Conservation (phyloP, 108 stramenopile genomes). For the Cyclotella sp. region DNA sequence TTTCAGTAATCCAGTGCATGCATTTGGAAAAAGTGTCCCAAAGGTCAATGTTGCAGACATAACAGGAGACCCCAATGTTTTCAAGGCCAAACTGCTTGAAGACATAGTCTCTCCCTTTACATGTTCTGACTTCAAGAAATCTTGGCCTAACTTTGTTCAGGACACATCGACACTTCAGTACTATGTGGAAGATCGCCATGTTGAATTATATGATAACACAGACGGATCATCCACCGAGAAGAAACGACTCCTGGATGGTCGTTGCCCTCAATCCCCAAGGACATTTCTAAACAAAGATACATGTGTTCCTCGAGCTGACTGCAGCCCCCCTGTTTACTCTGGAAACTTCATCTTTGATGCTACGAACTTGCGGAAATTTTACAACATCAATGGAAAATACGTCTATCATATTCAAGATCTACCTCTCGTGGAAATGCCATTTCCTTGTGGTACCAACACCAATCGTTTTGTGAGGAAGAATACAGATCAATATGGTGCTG, state of each 20-base stretch:
- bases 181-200: constrained; percentile 44
- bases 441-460: constrained; percentile 14
- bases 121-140: too few species aligned
- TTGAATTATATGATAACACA: constrained; percentile 21
- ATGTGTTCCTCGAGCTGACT: constrained; percentile 25
- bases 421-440: constrained; percentile 30
- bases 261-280: constrained; percentile 21
- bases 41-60: too few species aligned
- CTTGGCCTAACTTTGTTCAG: constrained; percentile 40
- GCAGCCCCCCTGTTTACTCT: too few species aligned
- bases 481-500: constrained; percentile 11
- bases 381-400: constrained; percentile 35
- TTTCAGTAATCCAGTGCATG: too few species aligned
- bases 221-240: constrained; percentile 2
- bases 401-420: constrained; percentile 32
- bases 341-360: constrained; percentile 26
- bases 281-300: constrained; percentile 45
- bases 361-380: constrained; percentile 29
- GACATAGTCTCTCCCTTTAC: too few species aligned
- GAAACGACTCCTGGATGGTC: constrained; percentile 21
- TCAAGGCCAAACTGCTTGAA: too few species aligned
- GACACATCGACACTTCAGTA: constrained; percentile 18
- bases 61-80: too few species aligned
- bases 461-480: constrained; percentile 41
- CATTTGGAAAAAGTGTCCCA: too few species aligned